Percentiles rank a stretch among this genome's conserved stretches.
Conservation (phyloP, 768 basidiomycete genomes). For the Paxillus rubicundulus region DNA sequence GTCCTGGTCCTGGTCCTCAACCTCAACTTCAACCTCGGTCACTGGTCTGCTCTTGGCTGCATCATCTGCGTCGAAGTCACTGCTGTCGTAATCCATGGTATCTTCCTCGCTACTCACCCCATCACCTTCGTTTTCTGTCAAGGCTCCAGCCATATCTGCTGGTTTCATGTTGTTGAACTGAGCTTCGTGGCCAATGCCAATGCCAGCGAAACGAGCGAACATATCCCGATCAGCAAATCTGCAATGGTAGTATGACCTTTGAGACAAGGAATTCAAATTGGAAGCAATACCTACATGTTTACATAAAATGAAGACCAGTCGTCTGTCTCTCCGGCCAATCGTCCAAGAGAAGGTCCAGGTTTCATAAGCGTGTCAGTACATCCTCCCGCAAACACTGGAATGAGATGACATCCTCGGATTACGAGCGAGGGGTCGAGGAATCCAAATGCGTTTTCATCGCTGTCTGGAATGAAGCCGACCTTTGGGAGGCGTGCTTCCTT, state of each 20-base stretch:
- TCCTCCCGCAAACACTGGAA: slow-evolving; percentile 20
- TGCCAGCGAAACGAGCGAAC: background rate
- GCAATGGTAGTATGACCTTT: too few species aligned
- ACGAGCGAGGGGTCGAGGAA: slow-evolving; percentile 21
- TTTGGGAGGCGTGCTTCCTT: slow-evolving; percentile 11
- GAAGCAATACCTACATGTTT: slow-evolving; percentile 3
- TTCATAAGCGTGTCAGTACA: slow-evolving; percentile 1
- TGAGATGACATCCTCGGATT: slow-evolving; percentile 16
- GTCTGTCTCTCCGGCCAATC: background rate
- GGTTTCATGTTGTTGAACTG: too few species aligned
- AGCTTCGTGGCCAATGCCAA: background rate
- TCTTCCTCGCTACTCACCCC: too few species aligned
- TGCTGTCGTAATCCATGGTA: too few species aligned
- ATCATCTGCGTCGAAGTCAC: too few species aligned
- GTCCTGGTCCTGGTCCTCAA: too few species aligned
- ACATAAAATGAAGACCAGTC: slow-evolving; percentile 6
- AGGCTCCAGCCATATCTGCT: too few species aligned
- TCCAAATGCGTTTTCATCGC: slow-evolving; percentile 13
- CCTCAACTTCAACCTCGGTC: too few species aligned
- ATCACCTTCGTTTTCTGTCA: too few species aligned
- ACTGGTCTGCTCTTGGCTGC: too few species aligned
- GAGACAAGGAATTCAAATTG: background rate
- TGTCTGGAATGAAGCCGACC: slow-evolving; percentile 15
- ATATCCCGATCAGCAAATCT: slow-evolving; percentile 8
- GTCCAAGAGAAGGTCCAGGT: background rate